phyloP scores from a whole-genome alignment of 495 filamentous ascomycete genomes.

The Penicillium bovifimosum region DNA sequence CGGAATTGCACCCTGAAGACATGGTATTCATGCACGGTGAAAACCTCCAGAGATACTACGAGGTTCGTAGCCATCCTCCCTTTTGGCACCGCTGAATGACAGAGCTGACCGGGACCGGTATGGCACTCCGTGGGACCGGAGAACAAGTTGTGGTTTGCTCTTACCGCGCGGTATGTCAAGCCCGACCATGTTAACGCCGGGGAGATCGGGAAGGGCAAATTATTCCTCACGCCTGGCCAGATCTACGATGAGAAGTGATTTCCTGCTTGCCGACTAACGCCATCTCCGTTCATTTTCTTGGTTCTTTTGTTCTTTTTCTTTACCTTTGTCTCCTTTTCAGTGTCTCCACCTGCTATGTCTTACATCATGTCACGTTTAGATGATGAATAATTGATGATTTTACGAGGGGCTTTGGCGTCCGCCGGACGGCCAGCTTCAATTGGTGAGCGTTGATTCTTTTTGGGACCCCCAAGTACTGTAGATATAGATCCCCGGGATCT shows the following conservation, averaged over 20 bases:
- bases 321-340: too few species aligned
- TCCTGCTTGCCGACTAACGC: not conserved
- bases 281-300: not conserved
- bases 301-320: too few species aligned
- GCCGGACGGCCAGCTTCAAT: too few species aligned
- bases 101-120: too few species aligned
- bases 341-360: too few species aligned
- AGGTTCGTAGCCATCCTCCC: constrained; percentile 40
- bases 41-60: constrained; percentile 64
- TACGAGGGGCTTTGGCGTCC: too few species aligned
- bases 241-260: constrained; percentile 33
- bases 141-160: constrained; percentile 59
- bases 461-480: too few species aligned
- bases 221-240: constrained; percentile 21
- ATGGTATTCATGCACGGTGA: constrained; percentile 77
- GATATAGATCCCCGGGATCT: too few species aligned
- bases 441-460: too few species aligned
- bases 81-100: not conserved
- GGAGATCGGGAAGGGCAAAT: constrained; percentile 26
- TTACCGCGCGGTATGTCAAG: constrained; percentile 42
- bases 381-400: too few species aligned
- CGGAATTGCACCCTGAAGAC: constrained; percentile 66
- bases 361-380: too few species aligned
- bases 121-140: constrained; percentile 57
- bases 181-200: constrained; percentile 14